Evolutionary conservation across 2,329 filamentous ascomycete species (phyloP).

Genomic region (Boeremia exigua): DNA sequence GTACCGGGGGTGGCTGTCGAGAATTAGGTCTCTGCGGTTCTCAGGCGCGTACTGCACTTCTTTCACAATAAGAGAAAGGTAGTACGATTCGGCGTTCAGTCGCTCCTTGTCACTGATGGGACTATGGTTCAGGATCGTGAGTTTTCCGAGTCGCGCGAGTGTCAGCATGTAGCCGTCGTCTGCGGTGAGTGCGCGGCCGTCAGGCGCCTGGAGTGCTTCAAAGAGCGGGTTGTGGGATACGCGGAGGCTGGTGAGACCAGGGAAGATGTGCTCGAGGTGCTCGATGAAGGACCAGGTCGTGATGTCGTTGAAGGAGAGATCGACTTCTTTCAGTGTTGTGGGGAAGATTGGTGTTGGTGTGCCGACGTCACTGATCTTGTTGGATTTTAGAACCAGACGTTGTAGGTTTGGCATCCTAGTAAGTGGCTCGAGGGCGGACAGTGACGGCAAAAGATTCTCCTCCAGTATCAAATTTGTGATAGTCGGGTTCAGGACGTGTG

Average conservation of each 20-base stretch:
- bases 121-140: conserved; percentile 75
- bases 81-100: conserved; percentile 90
- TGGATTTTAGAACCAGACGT: conserved; percentile 72
- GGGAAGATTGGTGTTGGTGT: conserved; percentile 34
- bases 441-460: conserved; percentile 69
- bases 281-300: conserved; percentile 76
- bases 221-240: conserved; percentile 88
- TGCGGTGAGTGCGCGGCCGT: conserved; percentile 56
- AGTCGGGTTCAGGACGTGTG: conserved; percentile 53
- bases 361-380: conserved; percentile 64
- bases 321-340: conserved; percentile 47
- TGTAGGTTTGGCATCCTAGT: conserved; percentile 62
- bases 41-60: conserved; percentile 70
- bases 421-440: conserved; percentile 65
- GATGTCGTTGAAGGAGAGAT: conserved; percentile 56
- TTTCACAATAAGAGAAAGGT: conserved; percentile 80
- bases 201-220: conserved; percentile 56
- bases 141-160: conserved; percentile 71
- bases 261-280: conserved; percentile 69
- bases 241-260: conserved; percentile 75
- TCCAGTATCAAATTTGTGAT: conserved; percentile 73
- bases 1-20: conserved; percentile 74
- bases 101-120: conserved; percentile 75
- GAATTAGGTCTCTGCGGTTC: conserved; percentile 60
- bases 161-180: conserved; percentile 92